phyloP scores from a whole-genome alignment of 164 flowering plant genomes.

The Dillenia turbinata region DNA sequence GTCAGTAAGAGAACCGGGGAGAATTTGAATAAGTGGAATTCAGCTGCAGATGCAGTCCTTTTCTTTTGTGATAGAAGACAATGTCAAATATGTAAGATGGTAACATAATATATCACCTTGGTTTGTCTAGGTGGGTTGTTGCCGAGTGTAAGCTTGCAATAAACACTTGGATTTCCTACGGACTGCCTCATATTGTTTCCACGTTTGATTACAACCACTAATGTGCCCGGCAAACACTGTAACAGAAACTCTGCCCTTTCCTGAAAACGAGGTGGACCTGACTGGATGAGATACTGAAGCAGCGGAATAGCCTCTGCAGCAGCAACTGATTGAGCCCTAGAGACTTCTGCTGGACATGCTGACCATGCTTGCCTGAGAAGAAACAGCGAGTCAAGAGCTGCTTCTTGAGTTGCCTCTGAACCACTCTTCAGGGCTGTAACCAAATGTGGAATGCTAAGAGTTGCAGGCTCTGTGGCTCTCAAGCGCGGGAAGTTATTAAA shows the following conservation, averaged over 20 bases:
- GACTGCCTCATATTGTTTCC: conserved; percentile 99
- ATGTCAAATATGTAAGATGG: neutral
- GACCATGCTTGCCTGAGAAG: conserved; percentile 99
- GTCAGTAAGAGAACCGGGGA: too few species aligned
- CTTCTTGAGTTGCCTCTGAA: conserved; percentile 93
- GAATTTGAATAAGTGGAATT: too few species aligned
- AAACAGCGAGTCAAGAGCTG: conserved; percentile 83
- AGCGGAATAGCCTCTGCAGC: conserved; percentile 95
- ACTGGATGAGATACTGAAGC: conserved; percentile 85
- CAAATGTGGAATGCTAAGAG: conserved; percentile 90
- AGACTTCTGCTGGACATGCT: conserved; percentile 95
- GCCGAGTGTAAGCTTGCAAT: conserved; percentile 90
- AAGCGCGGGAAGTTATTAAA: conserved; percentile 88
- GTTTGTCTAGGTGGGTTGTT: conserved; percentile 77
- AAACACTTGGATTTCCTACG: conserved; percentile 91
- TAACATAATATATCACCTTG: conserved; percentile 40
- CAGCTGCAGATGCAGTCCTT: too few species aligned
- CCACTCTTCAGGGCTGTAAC: conserved; percentile 87
- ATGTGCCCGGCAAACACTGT: conserved; percentile 96
- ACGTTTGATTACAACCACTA: conserved; percentile 80
- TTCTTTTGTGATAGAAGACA: neutral
- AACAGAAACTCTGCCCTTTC: conserved; percentile 92
- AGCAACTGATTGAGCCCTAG: conserved; percentile 89
- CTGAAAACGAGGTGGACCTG: conserved; percentile 98
- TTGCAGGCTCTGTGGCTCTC: conserved; percentile 97